Evolutionary conservation across 495 filamentous ascomycete genomes (phyloP).

Genomic region (Aspergillus asperescens): DNA sequence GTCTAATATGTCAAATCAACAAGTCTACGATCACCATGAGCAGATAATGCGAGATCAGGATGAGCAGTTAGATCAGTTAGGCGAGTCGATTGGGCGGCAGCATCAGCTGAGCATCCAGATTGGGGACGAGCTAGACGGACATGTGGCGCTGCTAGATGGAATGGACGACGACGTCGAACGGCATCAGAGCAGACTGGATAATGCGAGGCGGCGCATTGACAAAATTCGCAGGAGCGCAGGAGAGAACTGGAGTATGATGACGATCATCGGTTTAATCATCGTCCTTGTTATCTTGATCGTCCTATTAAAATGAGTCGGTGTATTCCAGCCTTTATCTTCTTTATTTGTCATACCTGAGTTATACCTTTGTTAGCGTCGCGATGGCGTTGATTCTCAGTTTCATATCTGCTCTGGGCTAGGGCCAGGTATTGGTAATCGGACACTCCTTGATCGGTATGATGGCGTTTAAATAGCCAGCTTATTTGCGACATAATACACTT

Average conservation of each 20-base stretch:
- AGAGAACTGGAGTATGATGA: constrained; percentile 75
- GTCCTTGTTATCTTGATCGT: constrained; percentile 72
- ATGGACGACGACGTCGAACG: constrained; percentile 78
- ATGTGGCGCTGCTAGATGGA: constrained; percentile 82
- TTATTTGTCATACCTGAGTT: constrained; percentile 4
- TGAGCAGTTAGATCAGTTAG: constrained; percentile 81
- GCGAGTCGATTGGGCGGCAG: constrained; percentile 82
- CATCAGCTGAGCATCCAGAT: constrained; percentile 92
- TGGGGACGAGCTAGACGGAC: constrained; percentile 89
- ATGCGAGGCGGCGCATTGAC: constrained; percentile 65
- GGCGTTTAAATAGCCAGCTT: constrained; percentile 4
- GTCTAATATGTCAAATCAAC: constrained; percentile 66
- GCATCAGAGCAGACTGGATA: constrained; percentile 67
- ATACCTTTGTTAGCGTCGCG: constrained; percentile 4
- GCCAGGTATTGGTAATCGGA: neutral
- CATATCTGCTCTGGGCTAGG: constrained; percentile 1
- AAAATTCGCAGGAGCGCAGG: constrained; percentile 65
- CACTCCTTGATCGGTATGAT: constrained; percentile 9
- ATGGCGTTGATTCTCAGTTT: constrained; percentile 8
- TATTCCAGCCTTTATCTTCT: neutral
- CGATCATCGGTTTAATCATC: constrained; percentile 71
- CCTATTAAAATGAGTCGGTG: constrained; percentile 62
- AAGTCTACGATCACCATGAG: constrained; percentile 80
- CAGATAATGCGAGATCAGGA: constrained; percentile 81
- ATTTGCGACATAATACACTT: neutral